These are phyloP conservation scores for Cymbidium sinense DNA, from an alignment of 106 monocot species.

Conservation along the genomic window DNA sequence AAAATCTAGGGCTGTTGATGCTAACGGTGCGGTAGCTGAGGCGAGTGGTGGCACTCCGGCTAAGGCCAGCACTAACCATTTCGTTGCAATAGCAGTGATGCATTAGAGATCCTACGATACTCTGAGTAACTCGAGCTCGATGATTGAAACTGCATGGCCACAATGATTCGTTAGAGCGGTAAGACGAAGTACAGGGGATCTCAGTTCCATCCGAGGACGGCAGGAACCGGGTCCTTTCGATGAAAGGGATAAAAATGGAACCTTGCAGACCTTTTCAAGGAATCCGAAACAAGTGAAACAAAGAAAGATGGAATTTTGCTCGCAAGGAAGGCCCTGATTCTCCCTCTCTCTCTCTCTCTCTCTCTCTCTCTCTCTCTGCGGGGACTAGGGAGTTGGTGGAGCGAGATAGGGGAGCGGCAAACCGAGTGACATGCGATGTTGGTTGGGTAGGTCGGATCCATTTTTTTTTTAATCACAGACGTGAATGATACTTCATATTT, in stretches of 20 bases:
- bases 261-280: background rate
- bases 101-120: background rate
- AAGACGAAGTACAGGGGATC: background rate
- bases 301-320: background rate
- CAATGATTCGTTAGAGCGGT: background rate
- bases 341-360: background rate
- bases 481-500: no score
- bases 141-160: background rate
- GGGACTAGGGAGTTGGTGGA: background rate
- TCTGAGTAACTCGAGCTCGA: background rate
- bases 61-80: slow-evolving; percentile 35
- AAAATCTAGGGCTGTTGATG: slow-evolving; percentile 49
- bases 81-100: slow-evolving; percentile 1
- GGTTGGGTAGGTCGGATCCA: background rate
- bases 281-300: background rate
- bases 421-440: background rate
- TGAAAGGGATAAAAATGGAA: background rate
- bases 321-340: background rate
- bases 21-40: slow-evolving; percentile 28
- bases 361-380: background rate
- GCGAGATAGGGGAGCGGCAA: no score
- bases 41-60: slow-evolving; percentile 36
- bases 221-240: background rate
- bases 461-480: no score
- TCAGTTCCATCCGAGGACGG: background rate